Percentiles rank a stretch among this genome's conserved stretches.
phyloP scores from a whole-genome alignment of 2,329 filamentous ascomycete species.

The Tolypocladium inflatum region DNA sequence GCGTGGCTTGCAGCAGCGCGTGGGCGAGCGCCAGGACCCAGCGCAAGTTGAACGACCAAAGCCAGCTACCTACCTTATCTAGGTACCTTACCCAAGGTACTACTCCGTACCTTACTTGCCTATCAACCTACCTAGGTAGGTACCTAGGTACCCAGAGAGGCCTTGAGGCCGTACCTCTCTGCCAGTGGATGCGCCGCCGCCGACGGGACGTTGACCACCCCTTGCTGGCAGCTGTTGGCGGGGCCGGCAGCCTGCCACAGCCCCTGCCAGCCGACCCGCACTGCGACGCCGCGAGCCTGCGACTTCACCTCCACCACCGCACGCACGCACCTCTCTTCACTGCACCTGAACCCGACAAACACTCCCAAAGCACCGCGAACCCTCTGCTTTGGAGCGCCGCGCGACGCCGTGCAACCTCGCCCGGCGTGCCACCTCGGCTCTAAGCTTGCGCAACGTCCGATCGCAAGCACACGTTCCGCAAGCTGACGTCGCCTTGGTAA shows the following conservation, averaged over 20 bases:
- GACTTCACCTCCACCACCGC: too few species aligned
- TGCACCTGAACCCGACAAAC: background rate
- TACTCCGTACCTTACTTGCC: too few species aligned
- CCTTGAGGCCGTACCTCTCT: too few species aligned
- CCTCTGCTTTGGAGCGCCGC: background rate
- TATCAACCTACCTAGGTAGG: too few species aligned
- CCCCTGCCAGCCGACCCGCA: background rate
- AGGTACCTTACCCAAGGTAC: too few species aligned
- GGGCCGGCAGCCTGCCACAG: background rate
- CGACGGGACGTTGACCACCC: too few species aligned
- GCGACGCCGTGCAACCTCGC: background rate
- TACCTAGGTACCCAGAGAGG: too few species aligned
- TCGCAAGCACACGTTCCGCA: background rate
- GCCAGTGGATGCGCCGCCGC: too few species aligned
- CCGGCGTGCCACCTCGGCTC: background rate
- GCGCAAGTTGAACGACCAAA: background rate
- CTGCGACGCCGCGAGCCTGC: slow-evolving; percentile 6
- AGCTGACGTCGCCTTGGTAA: background rate
- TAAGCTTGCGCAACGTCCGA: background rate
- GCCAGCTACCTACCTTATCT: too few species aligned
- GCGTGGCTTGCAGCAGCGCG: background rate
- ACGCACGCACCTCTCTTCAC: background rate
- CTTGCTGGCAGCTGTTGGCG: too few species aligned
- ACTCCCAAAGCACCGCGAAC: background rate
- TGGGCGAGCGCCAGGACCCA: background rate